Evolutionary conservation across 2,329 filamentous ascomycete genomes (phyloP).

Genomic region (Fusarium sp.): DNA sequence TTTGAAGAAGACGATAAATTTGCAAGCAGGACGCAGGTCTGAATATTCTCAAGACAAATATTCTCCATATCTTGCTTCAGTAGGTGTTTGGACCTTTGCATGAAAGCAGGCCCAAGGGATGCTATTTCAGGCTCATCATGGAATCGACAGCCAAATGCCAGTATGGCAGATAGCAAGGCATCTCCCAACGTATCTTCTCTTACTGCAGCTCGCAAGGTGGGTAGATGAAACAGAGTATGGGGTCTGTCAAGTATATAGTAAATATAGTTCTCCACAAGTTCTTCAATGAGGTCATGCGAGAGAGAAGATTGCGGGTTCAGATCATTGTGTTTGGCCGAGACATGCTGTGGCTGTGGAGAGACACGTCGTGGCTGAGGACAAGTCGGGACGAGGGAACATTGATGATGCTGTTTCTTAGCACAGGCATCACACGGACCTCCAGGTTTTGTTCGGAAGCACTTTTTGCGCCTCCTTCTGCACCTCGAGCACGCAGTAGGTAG

Average conservation of each 20-base stretch:
- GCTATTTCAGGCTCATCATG: not conserved
- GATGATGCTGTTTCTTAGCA: not conserved
- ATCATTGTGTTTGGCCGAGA: not conserved
- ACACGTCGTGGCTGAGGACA: not conserved
- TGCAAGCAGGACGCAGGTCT: slow-evolving; percentile 3
- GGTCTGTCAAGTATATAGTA: slow-evolving; percentile 11
- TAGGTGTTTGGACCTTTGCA: not conserved
- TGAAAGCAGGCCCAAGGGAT: not conserved
- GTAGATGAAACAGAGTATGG: not conserved
- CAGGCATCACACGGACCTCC: not conserved
- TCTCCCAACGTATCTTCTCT: not conserved
- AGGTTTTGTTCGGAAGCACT: slow-evolving; percentile 2
- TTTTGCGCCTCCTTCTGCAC: slow-evolving; percentile 9
- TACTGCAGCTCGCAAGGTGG: not conserved
- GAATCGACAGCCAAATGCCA: slow-evolving; percentile 4
- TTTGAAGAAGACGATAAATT: slow-evolving; percentile 4
- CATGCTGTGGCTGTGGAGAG: not conserved
- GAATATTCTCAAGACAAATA: slow-evolving; percentile 6
- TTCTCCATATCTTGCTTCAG: slow-evolving; percentile 7
- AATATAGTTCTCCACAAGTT: slow-evolving; percentile 10
- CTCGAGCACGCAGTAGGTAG: not conserved
- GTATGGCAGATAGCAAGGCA: not conserved
- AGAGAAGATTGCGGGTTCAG: not conserved
- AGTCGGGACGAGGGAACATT: slow-evolving; percentile 2
- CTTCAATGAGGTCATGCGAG: slow-evolving; percentile 9